Percentiles rank a stretch among this genome's conserved stretches.
Conservation (phyloP, 1,284 basidiomycete genomes). For the Phellopilus nigrolimitatus region DNA sequence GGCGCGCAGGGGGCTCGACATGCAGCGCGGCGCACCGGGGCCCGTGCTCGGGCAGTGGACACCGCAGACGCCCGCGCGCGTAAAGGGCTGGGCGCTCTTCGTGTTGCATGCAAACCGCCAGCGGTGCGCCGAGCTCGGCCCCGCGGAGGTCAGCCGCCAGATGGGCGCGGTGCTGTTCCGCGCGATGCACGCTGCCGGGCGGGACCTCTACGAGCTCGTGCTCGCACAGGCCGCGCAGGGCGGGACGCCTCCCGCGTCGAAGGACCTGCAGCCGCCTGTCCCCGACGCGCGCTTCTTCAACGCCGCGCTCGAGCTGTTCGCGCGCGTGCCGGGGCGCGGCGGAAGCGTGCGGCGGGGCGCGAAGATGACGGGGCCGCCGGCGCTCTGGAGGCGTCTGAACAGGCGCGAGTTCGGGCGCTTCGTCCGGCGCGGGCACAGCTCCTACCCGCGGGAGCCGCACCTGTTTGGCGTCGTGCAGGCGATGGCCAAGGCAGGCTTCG, state of each 20-base stretch:
- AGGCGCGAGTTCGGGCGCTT: conserved; percentile 3
- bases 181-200: conserved; percentile 4
- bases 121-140: not conserved
- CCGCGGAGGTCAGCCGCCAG: conserved; percentile 1
- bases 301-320: conserved; percentile 49
- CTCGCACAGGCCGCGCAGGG: not conserved
- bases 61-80: conserved; percentile 24
- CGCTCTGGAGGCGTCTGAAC: conserved; percentile 16
- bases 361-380: conserved; percentile 17
- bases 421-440: not conserved
- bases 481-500: conserved; percentile 21
- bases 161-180: conserved; percentile 12
- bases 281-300: conserved; percentile 69
- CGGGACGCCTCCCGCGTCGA: not conserved
- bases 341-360: conserved; percentile 13
- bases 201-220: not conserved
- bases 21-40: conserved; percentile 7
- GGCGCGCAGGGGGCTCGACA: conserved; percentile 30
- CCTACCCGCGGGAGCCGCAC: conserved; percentile 9
- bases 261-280: conserved; percentile 32
- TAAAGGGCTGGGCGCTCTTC: conserved; percentile 37
- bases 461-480: conserved; percentile 16
- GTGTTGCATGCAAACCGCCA: conserved; percentile 19
- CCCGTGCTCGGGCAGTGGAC: conserved; percentile 17
- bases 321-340: conserved; percentile 18